Percentiles rank a stretch among this genome's conserved stretches.
Evolutionary conservation across 2,329 filamentous ascomycete species (phyloP).

Genomic region (Phyllosticta capitalensis): DNA sequence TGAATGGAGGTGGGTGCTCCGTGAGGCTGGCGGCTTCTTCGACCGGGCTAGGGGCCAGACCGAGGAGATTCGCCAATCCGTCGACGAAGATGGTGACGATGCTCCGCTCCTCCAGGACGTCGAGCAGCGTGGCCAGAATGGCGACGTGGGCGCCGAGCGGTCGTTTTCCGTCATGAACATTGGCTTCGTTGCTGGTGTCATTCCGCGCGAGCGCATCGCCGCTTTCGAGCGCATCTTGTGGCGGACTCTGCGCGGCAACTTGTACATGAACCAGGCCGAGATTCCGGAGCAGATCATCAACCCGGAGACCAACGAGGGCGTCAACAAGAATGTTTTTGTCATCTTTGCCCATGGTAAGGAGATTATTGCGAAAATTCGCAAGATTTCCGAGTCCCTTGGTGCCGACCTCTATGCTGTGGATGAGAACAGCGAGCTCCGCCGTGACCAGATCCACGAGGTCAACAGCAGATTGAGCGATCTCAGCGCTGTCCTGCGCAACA

Average conservation of each 20-base stretch:
- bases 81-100: slow-evolving; percentile 79
- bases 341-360: slow-evolving; percentile 99
- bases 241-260: slow-evolving; percentile 91
- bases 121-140: slow-evolving; percentile 69
- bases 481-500: slow-evolving; percentile 86
- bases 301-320: slow-evolving; percentile 80
- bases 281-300: slow-evolving; percentile 90
- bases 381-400: slow-evolving; percentile 95
- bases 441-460: slow-evolving; percentile 95
- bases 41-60: slow-evolving; percentile 90
- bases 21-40: slow-evolving; percentile 95
- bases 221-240: slow-evolving; percentile 96
- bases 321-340: slow-evolving; percentile 97
- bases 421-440: slow-evolving; percentile 88
- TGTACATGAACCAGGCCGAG: slow-evolving; percentile 99
- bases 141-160: slow-evolving; percentile 57
- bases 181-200: slow-evolving; percentile 94
- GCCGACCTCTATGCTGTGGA: slow-evolving; percentile 95
- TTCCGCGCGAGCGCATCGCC: slow-evolving; percentile 81
- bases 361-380: slow-evolving; percentile 96
- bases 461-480: slow-evolving; percentile 88
- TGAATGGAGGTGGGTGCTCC: slow-evolving; percentile 96
- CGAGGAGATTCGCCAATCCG: slow-evolving; percentile 88
- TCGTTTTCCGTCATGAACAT: slow-evolving; percentile 98
- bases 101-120: slow-evolving; percentile 88